A percentile compares a stretch with the other conserved stretches of the same genome.
Conservation (phyloP, 495 filamentous ascomycete species). For the Staphylotrichum tortipilum region DNA sequence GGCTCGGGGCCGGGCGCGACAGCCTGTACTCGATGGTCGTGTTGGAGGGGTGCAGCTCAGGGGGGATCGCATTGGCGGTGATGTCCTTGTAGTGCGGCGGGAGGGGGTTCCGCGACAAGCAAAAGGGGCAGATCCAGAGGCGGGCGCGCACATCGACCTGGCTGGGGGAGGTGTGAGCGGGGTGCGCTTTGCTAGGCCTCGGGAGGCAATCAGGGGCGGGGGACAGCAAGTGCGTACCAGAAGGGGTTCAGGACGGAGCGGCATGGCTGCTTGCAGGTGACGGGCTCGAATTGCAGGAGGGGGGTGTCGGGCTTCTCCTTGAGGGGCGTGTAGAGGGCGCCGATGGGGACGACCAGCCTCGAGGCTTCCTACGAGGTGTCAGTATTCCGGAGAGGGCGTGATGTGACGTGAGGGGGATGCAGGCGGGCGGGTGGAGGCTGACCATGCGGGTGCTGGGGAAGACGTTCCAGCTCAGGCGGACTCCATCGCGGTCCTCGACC, state of each 20-base stretch:
- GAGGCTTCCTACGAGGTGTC: conserved; percentile 70
- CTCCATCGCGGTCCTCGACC: conserved; percentile 92
- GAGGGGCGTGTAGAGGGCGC: conserved; percentile 89
- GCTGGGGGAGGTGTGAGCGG: conserved; percentile 42
- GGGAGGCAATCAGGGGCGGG: background rate
- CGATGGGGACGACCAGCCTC: conserved; percentile 92
- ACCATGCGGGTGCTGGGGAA: conserved; percentile 98
- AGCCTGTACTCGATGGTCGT: conserved; percentile 98
- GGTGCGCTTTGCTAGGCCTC: too few species aligned
- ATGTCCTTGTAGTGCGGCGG: conserved; percentile 99
- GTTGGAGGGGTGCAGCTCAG: conserved; percentile 85
- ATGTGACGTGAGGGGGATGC: too few species aligned
- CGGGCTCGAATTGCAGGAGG: conserved; percentile 89
- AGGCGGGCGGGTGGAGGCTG: too few species aligned
- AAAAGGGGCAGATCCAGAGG: conserved; percentile 98
- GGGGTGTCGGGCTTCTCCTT: conserved; percentile 91
- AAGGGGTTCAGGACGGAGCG: conserved; percentile 95
- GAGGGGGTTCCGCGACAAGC: conserved; percentile 86
- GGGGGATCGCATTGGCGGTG: conserved; percentile 84
- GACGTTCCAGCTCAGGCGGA: conserved; percentile 97
- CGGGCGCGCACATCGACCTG: conserved; percentile 91
- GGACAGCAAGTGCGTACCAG: conserved; percentile 52
- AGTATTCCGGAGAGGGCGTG: conserved; percentile 6
- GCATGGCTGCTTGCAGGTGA: conserved; percentile 94
- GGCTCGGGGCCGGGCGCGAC: conserved; percentile 81